These are phyloP conservation scores for Aspergillus sp. DNA, from an alignment of 2,329 filamentous ascomycete species.

Conservation along the genomic window DNA sequence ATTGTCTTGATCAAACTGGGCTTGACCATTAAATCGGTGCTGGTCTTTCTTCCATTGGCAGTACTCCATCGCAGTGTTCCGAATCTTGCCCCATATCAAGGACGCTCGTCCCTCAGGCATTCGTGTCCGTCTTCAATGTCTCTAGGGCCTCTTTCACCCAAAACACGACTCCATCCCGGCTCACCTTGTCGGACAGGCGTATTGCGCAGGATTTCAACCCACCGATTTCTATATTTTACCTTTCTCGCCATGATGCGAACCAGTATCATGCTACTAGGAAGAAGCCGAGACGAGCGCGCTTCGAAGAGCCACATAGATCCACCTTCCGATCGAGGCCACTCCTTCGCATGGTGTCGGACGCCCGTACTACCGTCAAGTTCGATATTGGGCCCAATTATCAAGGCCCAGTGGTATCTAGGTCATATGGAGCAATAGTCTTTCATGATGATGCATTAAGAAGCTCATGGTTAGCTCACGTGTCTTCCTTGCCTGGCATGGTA, in stretches of 20 bases:
- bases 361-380: constrained; percentile 19
- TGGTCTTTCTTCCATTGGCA: constrained; percentile 36
- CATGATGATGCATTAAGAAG: neutral
- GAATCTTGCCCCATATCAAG: constrained; percentile 35
- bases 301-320: constrained; percentile 29
- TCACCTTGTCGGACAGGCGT: constrained; percentile 29
- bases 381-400: constrained; percentile 39
- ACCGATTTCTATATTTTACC: constrained; percentile 24
- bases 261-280: constrained; percentile 26
- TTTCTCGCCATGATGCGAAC: constrained; percentile 34
- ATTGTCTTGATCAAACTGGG: constrained; percentile 27
- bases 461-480: constrained; percentile 19
- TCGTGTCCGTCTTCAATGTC: constrained; percentile 24
- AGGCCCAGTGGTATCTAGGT: constrained; percentile 38
- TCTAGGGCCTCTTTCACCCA: constrained; percentile 45
- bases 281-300: constrained; percentile 16
- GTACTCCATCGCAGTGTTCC: constrained; percentile 39
- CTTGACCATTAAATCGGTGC: constrained; percentile 41
- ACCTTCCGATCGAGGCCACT: constrained; percentile 15
- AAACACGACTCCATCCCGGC: constrained; percentile 44
- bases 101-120: constrained; percentile 31
- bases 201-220: constrained; percentile 28
- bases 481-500: constrained; percentile 25
- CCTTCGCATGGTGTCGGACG: constrained; percentile 33
- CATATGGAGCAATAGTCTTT: constrained; percentile 1